A percentile compares a stretch with the other conserved stretches of the same genome.
Conservation (phyloP, 2,329 filamentous ascomycete species). For the Bretziella fagacearum region DNA sequence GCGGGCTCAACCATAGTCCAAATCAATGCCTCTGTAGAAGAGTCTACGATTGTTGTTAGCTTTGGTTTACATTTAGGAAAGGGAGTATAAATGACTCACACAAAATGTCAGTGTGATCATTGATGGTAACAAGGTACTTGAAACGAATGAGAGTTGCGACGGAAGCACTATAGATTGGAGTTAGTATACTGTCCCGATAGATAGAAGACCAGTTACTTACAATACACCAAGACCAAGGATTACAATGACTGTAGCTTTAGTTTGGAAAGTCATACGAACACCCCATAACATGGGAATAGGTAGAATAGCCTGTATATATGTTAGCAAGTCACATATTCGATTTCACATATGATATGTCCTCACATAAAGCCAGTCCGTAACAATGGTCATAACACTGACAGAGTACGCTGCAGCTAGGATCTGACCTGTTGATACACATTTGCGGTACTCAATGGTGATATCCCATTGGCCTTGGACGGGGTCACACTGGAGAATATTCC, state of each 20-base stretch:
- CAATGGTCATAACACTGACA: constrained; percentile 33
- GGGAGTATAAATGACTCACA: constrained; percentile 23
- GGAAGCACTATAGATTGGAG: constrained; percentile 26
- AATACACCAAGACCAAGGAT: constrained; percentile 35
- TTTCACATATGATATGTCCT: constrained; percentile 13
- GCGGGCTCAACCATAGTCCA: constrained; percentile 42
- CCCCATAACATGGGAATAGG: constrained; percentile 39
- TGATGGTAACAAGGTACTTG: constrained; percentile 30
- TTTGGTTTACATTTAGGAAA: neutral
- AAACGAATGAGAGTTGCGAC: constrained; percentile 37
- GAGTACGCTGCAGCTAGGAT: constrained; percentile 34
- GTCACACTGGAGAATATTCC: constrained; percentile 34
- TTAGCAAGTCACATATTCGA: neutral
- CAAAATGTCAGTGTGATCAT: constrained; percentile 29
- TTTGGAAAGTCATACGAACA: constrained; percentile 35
- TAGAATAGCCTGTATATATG: constrained; percentile 27
- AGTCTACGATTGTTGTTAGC: constrained; percentile 19
- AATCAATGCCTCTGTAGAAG: constrained; percentile 34
- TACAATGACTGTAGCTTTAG: constrained; percentile 34
- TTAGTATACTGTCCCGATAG: neutral
- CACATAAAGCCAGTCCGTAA: constrained; percentile 38
- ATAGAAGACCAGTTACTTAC: constrained; percentile 19
- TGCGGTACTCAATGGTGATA: constrained; percentile 27
- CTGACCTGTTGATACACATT: constrained; percentile 28
- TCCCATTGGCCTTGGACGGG: constrained; percentile 37